phyloP scores from a whole-genome alignment of 176 grass and related monocot genomes.

The Cymbopogon citratus region DNA sequence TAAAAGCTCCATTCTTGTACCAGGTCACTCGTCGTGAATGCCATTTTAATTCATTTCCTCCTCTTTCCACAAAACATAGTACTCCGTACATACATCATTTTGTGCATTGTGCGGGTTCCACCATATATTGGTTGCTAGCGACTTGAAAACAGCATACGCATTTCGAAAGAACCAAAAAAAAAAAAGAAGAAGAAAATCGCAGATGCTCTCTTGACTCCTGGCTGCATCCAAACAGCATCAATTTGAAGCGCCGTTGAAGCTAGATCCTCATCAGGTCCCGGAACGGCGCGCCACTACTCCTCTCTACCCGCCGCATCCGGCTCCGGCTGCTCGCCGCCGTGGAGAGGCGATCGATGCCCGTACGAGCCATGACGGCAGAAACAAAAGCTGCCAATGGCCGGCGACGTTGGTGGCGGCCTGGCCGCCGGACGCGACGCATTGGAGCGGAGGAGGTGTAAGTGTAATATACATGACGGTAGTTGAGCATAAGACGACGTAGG shows the following conservation, averaged over 20 bases:
- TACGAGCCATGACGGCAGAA: neutral
- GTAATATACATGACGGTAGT: neutral
- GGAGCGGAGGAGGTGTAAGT: no score
- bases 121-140: neutral
- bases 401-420: neutral
- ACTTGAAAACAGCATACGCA: neutral
- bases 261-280: no score
- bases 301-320: neutral
- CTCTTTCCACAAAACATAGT: no score
- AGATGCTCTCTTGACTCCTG: neutral
- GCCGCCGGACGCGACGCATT: neutral
- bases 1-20: neutral
- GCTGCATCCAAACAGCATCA: neutral
- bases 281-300: no score
- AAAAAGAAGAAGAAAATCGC: no score
- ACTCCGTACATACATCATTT: no score
- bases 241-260: neutral
- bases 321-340: neutral
- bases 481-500: neutral
- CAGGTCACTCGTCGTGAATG: neutral
- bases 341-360: neutral
- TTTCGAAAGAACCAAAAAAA: no score
- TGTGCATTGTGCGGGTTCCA: neutral
- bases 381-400: constrained; percentile 32
- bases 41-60: no score